phyloP scores from a whole-genome alignment of 2,329 filamentous ascomycete genomes.

The Ophiostoma montium region DNA sequence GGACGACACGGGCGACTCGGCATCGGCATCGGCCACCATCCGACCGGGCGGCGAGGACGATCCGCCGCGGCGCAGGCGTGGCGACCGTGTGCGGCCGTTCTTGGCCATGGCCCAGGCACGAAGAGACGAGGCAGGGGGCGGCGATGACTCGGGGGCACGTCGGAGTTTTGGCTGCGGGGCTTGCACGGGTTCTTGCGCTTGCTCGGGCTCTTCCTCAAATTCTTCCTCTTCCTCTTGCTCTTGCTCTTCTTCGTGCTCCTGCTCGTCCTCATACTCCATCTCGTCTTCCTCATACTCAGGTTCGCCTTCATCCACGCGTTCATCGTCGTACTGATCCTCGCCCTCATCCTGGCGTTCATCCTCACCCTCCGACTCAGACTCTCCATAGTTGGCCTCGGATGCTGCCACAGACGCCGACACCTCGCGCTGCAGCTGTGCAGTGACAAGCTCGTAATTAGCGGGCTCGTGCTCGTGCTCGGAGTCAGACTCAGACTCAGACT shows the following conservation, averaged over 20 bases:
- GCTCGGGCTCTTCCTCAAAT: neutral
- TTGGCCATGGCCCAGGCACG: neutral
- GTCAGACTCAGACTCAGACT: neutral
- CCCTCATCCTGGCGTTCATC: neutral
- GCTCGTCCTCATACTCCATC: neutral
- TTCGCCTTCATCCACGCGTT: neutral
- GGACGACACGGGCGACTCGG: neutral
- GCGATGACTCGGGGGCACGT: neutral
- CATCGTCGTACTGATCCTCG: neutral
- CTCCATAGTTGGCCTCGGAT: neutral
- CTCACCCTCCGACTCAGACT: neutral
- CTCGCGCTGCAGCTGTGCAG: neutral
- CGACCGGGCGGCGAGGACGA: neutral
- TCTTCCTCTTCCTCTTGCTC: neutral
- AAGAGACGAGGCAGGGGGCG: neutral
- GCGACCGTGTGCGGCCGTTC: neutral
- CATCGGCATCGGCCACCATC: no score
- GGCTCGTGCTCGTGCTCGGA: neutral
- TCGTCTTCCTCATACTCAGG: neutral
- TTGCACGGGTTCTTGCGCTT: neutral
- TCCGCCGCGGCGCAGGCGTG: neutral
- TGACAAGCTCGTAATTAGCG: neutral
- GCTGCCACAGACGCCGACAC: neutral
- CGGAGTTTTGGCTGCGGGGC: neutral
- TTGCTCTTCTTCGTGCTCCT: neutral